Evolutionary conservation across 805 yeast species (phyloP), one percentile per base, ranked within the genome.

Genomic region (Kluyveromyces lactis): DNA sequence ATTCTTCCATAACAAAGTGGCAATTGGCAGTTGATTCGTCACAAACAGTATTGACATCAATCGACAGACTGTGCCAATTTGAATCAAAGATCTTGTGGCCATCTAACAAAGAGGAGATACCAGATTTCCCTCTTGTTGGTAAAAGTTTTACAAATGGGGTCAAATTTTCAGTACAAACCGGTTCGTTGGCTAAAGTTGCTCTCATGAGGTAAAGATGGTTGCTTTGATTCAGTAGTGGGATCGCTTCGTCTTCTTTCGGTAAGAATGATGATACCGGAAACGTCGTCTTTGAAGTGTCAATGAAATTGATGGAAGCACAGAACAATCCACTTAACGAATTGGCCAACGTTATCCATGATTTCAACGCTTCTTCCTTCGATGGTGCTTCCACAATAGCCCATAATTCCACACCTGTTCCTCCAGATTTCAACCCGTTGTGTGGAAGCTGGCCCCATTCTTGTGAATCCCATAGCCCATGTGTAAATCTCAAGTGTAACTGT

Each of bases 381-480:
- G 56, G 62, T 0, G 90, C 89, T 51, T 81, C 90, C 19, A 92
- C 72, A 29, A 77, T 69, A 0, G 97, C 89, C 87, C 95, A 87
- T 8, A 92, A 53, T 60, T 92, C 98, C 12, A 90, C 95, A 34
- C 98, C 98, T 2, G 90, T 82, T 2, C 97, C 97, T 23, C 98
- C 98, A 38, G 87, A 71, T 41, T 63, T 64, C 10, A 60, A 53
- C 1, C 98, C 98, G 47, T 76, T 64, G 33, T 65, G 62, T 0
- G 97, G 96, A 30, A 86, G 67, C 33, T 68, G 64, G 0, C 97
- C 97, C 94, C 95, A 92, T 6, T 71, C 66, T 43, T 81, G 85
- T 1, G 89, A 66, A 54, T 92, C 95, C 90, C 96, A 92, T 79
- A 87, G 83, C 0, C 98, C 98, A 59, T 86, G 95, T 2, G 94